Conservation (phyloP, 306 rosid species). For the Hippophae rhamnoides region DNA sequence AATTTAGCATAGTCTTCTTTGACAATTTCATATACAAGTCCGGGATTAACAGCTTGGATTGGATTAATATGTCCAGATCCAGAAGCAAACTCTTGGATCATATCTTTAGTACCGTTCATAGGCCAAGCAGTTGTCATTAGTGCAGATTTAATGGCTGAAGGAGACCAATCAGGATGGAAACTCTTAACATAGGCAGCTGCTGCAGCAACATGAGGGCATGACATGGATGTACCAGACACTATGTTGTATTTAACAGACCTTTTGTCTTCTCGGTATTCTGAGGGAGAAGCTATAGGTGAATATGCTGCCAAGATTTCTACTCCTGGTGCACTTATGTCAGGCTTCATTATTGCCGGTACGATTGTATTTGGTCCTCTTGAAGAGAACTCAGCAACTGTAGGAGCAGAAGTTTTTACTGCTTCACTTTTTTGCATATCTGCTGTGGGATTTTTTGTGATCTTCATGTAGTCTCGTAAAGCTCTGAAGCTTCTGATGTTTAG, state of each 20-base stretch:
- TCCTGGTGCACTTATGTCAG: constrained; percentile 16
- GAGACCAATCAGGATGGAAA: constrained; percentile 20
- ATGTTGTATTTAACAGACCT: constrained; percentile 5
- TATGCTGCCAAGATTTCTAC: constrained; percentile 15
- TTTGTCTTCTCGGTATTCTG: not conserved
- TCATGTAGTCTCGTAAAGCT: not conserved
- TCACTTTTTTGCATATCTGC: constrained; percentile 11
- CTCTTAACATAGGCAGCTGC: constrained; percentile 22
- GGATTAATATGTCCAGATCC: not conserved
- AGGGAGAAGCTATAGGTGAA: not conserved
- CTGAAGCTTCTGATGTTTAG: not conserved
- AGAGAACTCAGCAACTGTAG: constrained; percentile 16
- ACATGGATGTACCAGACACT: constrained; percentile 19
- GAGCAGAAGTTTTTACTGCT: constrained; percentile 17
- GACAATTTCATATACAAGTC: not conserved
- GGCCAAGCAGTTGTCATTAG: constrained; percentile 14
- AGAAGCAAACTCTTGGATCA: not conserved
- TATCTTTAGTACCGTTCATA: not conserved
- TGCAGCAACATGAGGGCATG: constrained; percentile 32
- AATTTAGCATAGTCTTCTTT: not conserved
- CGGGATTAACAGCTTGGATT: not conserved
- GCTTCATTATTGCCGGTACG: constrained; percentile 6
- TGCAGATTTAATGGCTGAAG: constrained; percentile 14
- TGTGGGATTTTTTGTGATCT: not conserved
- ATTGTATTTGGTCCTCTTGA: constrained; percentile 25